Conservation (phyloP, 177 flowering plant species). For the Telopea speciosissima region DNA sequence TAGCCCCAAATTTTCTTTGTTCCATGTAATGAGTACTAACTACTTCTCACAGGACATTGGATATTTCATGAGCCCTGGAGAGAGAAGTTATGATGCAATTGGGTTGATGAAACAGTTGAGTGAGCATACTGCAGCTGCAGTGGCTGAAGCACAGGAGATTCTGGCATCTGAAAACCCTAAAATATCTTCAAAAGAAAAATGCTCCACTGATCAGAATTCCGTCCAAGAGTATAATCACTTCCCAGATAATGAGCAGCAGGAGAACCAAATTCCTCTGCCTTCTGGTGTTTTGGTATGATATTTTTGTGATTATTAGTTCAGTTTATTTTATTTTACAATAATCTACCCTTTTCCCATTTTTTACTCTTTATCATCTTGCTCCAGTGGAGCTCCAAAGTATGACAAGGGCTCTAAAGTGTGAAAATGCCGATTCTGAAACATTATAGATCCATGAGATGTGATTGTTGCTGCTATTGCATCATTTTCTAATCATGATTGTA, state of each 20-base stretch:
- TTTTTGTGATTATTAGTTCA: background rate
- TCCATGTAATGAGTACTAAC: background rate
- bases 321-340: no score
- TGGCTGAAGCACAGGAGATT: conserved; percentile 66
- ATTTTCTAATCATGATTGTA: background rate
- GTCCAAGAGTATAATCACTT: conserved; percentile 24
- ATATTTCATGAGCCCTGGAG: conserved; percentile 55
- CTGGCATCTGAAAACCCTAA: conserved; percentile 61
- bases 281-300: conserved; percentile 38
- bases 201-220: conserved; percentile 9
- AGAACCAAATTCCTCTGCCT: conserved; percentile 22
- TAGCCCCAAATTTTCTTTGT: background rate
- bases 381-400: background rate
- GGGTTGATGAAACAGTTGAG: conserved; percentile 68
- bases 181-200: conserved; percentile 24
- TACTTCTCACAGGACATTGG: conserved; percentile 62
- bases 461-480: background rate
- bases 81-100: conserved; percentile 68
- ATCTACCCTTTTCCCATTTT: no score
- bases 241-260: conserved; percentile 18
- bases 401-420: no score
- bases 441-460: background rate
- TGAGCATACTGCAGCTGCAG: conserved; percentile 58
- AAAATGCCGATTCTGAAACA: background rate
- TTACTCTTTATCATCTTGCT: background rate